phyloP scores from a whole-genome alignment of 129 eudicot genomes.

The Helianthus tuberosus region DNA sequence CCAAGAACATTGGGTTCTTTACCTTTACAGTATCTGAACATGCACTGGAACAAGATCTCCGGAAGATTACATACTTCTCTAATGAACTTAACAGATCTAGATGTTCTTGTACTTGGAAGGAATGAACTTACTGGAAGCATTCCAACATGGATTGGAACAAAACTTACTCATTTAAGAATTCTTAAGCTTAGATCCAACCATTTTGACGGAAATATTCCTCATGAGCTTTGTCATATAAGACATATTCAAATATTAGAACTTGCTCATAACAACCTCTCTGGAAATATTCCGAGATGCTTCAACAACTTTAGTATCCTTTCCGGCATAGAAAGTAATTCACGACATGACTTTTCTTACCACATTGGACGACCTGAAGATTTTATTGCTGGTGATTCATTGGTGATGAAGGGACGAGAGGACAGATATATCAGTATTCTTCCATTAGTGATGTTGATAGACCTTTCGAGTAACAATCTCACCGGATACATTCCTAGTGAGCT shows the following conservation, averaged over 20 bases:
- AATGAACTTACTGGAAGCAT: not conserved
- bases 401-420: constrained; percentile 14
- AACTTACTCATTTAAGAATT: not conserved
- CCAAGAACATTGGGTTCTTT: constrained; percentile 17
- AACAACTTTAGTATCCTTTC: constrained; percentile 9
- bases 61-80: constrained; percentile 12
- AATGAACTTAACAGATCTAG: not conserved
- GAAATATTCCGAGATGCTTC: constrained; percentile 34
- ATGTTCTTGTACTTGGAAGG: not conserved
- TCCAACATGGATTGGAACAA: constrained; percentile 22
- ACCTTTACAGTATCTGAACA: not conserved
- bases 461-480: not conserved
- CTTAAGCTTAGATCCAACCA: constrained; percentile 25
- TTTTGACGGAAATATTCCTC: constrained; percentile 15
- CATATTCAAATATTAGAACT: constrained; percentile 30
- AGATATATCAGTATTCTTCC: not conserved
- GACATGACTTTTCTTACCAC: too few relatives aligned
- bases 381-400: not conserved
- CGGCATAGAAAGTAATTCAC: not conserved
- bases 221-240: constrained; percentile 23
- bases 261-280: constrained; percentile 21
- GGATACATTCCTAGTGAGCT: not conserved
- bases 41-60: constrained; percentile 26
- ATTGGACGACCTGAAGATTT: too few relatives aligned
- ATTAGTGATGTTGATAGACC: not conserved